phyloP scores from a whole-genome alignment of 2,329 filamentous ascomycete species.

The Colletotrichum sp. region DNA sequence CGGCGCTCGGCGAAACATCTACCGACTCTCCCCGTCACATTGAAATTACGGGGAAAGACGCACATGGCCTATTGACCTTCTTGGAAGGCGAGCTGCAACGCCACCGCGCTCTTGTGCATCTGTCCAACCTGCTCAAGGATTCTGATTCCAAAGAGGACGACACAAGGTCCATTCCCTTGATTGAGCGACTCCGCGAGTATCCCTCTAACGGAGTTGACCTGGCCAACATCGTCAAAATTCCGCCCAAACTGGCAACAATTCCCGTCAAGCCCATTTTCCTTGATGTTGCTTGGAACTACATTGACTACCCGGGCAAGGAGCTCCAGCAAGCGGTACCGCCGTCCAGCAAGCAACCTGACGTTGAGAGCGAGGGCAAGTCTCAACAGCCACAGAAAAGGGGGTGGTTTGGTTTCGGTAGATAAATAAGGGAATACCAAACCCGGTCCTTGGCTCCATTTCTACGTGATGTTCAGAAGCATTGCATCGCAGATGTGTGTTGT shows the following conservation, averaged over 20 bases:
- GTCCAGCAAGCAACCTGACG: constrained; percentile 7
- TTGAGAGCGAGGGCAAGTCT: constrained; percentile 27
- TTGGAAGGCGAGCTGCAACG: constrained; percentile 78
- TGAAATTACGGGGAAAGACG: constrained; percentile 65
- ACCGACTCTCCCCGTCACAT: constrained; percentile 65
- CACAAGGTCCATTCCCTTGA: constrained; percentile 60
- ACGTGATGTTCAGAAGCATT: neutral
- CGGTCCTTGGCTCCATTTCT: neutral
- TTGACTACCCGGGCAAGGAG: constrained; percentile 79
- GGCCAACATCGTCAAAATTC: constrained; percentile 83
- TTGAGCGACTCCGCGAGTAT: constrained; percentile 79
- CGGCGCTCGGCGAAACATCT: constrained; percentile 42
- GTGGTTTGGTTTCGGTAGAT: constrained; percentile 78
- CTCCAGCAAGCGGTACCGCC: constrained; percentile 30
- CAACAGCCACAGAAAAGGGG: constrained; percentile 67
- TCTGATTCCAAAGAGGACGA: constrained; percentile 46
- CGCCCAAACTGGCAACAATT: constrained; percentile 80
- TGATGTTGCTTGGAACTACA: constrained; percentile 97
- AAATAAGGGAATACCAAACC: constrained; percentile 14
- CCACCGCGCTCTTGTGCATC: constrained; percentile 83
- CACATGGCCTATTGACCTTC: constrained; percentile 62
- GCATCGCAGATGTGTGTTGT: neutral
- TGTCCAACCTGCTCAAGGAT: constrained; percentile 67
- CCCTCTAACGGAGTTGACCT: constrained; percentile 75
- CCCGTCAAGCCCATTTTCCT: constrained; percentile 96